These are phyloP conservation scores for Articulospora tetracladia DNA, from an alignment of 495 filamentous ascomycete species.

Conservation along the genomic window DNA sequence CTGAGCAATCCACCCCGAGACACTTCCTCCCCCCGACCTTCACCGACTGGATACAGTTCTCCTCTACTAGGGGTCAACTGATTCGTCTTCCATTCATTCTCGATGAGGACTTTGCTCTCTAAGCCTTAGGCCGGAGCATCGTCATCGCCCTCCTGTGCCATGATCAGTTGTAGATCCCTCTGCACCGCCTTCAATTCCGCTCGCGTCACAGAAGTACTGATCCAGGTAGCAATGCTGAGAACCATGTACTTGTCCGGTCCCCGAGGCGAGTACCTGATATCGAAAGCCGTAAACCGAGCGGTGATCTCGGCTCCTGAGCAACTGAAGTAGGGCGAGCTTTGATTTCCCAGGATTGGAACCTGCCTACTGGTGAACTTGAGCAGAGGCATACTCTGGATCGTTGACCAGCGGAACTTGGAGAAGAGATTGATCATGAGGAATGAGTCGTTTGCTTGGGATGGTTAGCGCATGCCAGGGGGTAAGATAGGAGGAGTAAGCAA, in stretches of 20 bases:
- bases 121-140: too few species aligned
- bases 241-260: slow-evolving; percentile 12
- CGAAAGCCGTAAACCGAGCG: background rate
- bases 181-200: slow-evolving; percentile 13
- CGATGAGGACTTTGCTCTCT: too few species aligned
- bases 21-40: too few species aligned
- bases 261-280: slow-evolving; percentile 7
- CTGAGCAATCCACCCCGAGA: too few species aligned
- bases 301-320: slow-evolving; percentile 10
- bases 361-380: slow-evolving; percentile 8
- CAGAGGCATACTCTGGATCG: slow-evolving; percentile 10
- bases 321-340: background rate
- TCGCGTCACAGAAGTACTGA: slow-evolving; percentile 9
- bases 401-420: slow-evolving; percentile 24
- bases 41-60: too few species aligned
- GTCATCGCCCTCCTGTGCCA: too few species aligned
- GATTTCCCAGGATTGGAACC: background rate
- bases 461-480: too few species aligned
- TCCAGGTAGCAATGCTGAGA: slow-evolving; percentile 14
- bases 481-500: too few species aligned
- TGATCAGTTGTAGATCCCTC: background rate
- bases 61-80: too few species aligned
- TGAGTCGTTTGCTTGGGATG: background rate
- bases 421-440: slow-evolving; percentile 13
- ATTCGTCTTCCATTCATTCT: too few species aligned